Evolutionary conservation across 2,329 filamentous ascomycete species (phyloP).

Genomic region (Moelleriella libera): DNA sequence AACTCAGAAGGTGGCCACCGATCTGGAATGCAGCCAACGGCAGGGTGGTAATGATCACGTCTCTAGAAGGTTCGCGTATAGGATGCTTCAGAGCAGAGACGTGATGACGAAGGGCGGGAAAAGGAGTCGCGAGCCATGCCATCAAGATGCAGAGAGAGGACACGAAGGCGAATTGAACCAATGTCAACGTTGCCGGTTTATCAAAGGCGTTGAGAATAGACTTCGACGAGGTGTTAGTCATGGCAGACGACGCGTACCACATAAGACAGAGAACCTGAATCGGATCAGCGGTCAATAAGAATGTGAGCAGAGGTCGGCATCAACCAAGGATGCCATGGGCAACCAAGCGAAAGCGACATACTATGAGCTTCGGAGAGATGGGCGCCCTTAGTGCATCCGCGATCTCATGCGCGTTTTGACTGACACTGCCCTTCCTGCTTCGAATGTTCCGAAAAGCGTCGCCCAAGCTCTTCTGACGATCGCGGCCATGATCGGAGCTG

Average conservation of each 20-base stretch:
- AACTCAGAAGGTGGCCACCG: conserved; percentile 82
- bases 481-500: conserved; percentile 35
- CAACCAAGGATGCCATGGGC: neutral
- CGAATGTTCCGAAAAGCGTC: conserved; percentile 80
- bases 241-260: conserved; percentile 91
- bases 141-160: conserved; percentile 74
- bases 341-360: conserved; percentile 26
- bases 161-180: conserved; percentile 89
- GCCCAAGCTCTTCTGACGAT: conserved; percentile 71
- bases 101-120: conserved; percentile 54
- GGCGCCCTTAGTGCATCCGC: conserved; percentile 83
- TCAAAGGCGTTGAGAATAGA: conserved; percentile 85
- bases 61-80: conserved; percentile 64
- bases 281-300: conserved; percentile 9
- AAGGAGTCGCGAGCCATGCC: conserved; percentile 59
- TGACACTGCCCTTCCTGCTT: conserved; percentile 69
- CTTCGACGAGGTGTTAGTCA: conserved; percentile 97
- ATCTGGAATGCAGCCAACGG: conserved; percentile 89
- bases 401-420: conserved; percentile 85
- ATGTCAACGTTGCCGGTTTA: conserved; percentile 80
- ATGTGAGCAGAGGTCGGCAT: neutral
- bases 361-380: conserved; percentile 75
- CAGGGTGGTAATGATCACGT: conserved; percentile 77
- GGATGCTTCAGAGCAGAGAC: conserved; percentile 74
- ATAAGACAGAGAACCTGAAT: conserved; percentile 65